Conservation (phyloP, 805 yeast species). For the Starmerella sirachaensis region DNA sequence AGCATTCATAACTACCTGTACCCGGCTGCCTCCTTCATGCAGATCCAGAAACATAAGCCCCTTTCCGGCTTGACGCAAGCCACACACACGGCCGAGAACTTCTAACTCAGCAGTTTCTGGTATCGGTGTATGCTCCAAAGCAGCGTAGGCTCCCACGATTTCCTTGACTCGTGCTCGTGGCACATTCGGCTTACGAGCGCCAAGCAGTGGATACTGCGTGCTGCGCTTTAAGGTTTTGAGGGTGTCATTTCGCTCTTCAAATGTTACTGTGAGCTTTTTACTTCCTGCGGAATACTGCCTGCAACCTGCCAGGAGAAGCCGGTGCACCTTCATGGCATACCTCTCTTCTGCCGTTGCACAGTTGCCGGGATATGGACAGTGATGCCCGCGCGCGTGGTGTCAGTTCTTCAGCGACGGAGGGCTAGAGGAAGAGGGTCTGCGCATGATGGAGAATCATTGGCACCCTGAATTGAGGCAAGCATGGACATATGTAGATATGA, state of each 20-base stretch:
- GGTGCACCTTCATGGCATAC: too few species aligned
- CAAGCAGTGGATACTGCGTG: slow-evolving; percentile 11
- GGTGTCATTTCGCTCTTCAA: slow-evolving; percentile 18
- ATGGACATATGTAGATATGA: too few species aligned
- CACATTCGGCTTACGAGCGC: neutral
- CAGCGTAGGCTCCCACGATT: neutral
- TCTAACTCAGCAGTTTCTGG: slow-evolving; percentile 14
- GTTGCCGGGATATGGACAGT: too few species aligned
- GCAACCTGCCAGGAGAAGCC: too few species aligned
- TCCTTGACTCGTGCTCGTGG: slow-evolving; percentile 4
- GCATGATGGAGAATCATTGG: too few species aligned
- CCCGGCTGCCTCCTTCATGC: slow-evolving; percentile 37
- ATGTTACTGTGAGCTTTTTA: slow-evolving; percentile 13
- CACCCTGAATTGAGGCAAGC: too few species aligned
- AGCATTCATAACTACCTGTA: slow-evolving; percentile 54
- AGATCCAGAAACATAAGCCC: slow-evolving; percentile 61
- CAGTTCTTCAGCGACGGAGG: too few species aligned
- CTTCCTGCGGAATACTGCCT: slow-evolving; percentile 8
- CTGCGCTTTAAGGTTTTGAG: slow-evolving; percentile 1
- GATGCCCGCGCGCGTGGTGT: too few species aligned
- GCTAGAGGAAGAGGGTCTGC: too few species aligned
- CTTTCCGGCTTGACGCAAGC: slow-evolving; percentile 54
- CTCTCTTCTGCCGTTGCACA: too few species aligned
- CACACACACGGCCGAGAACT: slow-evolving; percentile 40
- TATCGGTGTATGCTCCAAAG: slow-evolving; percentile 8